A percentile compares a stretch with the other conserved stretches of the same genome.
Evolutionary conservation across 352 stramenopile species (phyloP).

Genomic region (Phytopythium cucurbitacearum): DNA sequence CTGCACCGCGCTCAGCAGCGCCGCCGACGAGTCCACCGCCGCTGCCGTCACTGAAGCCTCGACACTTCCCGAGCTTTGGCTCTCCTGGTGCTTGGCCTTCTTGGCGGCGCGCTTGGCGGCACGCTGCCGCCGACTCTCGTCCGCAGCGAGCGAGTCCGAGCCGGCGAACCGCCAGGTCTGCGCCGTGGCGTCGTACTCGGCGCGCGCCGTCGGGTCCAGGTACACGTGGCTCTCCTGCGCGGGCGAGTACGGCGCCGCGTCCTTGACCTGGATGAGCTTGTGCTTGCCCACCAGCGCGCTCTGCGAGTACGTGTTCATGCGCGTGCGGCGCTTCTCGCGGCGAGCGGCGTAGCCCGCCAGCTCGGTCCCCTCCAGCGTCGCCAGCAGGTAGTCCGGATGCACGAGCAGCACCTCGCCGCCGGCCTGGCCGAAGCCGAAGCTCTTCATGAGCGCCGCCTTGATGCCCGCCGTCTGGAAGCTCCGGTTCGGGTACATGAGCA

Average conservation of each 20-base stretch:
- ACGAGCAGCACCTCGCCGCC: constrained; percentile 71
- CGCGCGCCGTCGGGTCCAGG: constrained; percentile 75
- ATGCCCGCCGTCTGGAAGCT: constrained; percentile 73
- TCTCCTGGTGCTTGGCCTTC: constrained; percentile 29
- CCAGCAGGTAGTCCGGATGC: constrained; percentile 69
- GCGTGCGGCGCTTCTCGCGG: constrained; percentile 53
- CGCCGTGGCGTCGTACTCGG: constrained; percentile 57
- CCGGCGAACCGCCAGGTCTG: constrained; percentile 74
- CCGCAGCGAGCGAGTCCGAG: constrained; percentile 26
- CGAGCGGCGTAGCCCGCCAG: constrained; percentile 58
- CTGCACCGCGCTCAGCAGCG: constrained; percentile 51
- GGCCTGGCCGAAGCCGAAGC: constrained; percentile 81
- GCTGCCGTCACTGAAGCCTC: not conserved
- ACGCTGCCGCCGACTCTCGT: constrained; percentile 23
- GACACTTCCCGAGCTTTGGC: not conserved
- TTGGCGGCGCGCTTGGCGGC: constrained; percentile 34
- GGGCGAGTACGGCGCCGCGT: constrained; percentile 72
- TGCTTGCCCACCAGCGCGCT: constrained; percentile 76
- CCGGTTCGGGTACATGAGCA: constrained; percentile 80
- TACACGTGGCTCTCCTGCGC: constrained; percentile 84
- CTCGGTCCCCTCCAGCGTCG: constrained; percentile 37
- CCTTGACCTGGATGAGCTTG: constrained; percentile 76
- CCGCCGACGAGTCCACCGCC: constrained; percentile 25
- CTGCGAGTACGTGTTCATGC: constrained; percentile 77
- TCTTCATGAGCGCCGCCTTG: constrained; percentile 81